Percentiles rank a stretch among this genome's conserved stretches.
Conservation (phyloP, 2,329 filamentous ascomycete genomes). For the Arthroderma sp. region DNA sequence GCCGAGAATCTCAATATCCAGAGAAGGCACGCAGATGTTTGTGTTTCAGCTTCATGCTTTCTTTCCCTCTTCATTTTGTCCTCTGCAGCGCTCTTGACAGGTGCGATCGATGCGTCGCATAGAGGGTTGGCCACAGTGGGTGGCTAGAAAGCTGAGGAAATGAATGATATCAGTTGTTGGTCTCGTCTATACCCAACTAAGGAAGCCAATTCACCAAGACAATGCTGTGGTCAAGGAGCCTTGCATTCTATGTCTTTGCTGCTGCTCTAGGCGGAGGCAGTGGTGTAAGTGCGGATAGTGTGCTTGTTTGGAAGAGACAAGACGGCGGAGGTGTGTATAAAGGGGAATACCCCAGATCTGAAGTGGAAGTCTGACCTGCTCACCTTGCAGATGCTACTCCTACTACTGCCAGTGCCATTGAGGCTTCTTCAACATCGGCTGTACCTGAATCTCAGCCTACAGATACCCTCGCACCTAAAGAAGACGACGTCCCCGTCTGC, state of each 20-base stretch:
- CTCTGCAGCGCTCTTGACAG: too few species aligned
- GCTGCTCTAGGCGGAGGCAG: not conserved
- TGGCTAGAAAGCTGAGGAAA: too few species aligned
- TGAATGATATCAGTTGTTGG: too few species aligned
- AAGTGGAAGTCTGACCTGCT: not conserved
- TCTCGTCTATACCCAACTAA: too few species aligned
- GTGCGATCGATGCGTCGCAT: too few species aligned
- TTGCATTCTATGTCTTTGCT: not conserved
- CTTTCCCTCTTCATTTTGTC: too few species aligned
- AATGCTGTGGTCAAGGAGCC: not conserved
- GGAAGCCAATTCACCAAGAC: not conserved
- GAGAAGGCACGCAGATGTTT: too few species aligned
- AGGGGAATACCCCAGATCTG: not conserved
- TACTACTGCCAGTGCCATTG: not conserved
- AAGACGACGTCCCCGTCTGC: slow-evolving; percentile 7
- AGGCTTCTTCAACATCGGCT: not conserved
- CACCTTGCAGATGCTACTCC: not conserved
- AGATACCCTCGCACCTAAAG: not conserved
- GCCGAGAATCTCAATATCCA: too few species aligned
- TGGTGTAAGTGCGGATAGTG: not conserved
- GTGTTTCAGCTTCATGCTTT: too few species aligned
- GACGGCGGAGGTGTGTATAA: not conserved
- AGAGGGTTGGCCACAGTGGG: too few species aligned
- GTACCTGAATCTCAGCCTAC: not conserved
- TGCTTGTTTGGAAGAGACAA: not conserved